These are phyloP conservation scores for Trichosphaerium sp. DNA, from an alignment of 78 protist genomes.

Conservation along the genomic window DNA sequence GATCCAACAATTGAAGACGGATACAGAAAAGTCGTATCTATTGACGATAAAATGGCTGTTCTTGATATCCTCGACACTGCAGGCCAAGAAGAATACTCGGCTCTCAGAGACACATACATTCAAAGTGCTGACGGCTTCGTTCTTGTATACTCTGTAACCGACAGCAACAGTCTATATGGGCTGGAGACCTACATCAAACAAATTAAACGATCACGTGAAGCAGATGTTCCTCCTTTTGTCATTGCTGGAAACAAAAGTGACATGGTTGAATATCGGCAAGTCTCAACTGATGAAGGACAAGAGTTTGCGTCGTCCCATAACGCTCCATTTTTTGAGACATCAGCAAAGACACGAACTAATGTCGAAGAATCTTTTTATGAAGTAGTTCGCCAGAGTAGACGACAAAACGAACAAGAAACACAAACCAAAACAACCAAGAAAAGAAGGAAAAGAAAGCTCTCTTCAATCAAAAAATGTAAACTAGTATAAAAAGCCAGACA, in stretches of 20 bases:
- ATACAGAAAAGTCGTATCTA: no score
- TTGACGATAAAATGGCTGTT: slow-evolving; percentile 38
- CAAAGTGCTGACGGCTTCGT: slow-evolving; percentile 39
- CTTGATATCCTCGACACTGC: slow-evolving; percentile 92
- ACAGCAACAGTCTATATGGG: slow-evolving; percentile 8
- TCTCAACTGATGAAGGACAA: slow-evolving; percentile 44
- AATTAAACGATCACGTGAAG: no score
- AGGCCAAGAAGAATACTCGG: slow-evolving; percentile 80
- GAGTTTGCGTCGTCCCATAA: slow-evolving; percentile 23
- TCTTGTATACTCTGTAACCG: slow-evolving; percentile 20
- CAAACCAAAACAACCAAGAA: no score
- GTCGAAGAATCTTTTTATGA: slow-evolving; percentile 45
- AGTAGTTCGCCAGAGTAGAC: no score
- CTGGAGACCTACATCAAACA: neutral
- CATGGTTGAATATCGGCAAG: slow-evolving; percentile 55
- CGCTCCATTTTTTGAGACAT: slow-evolving; percentile 39
- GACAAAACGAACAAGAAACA: no score
- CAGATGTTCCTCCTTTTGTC: slow-evolving; percentile 53
- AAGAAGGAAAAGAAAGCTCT: no score
- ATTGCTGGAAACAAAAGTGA: slow-evolving; percentile 88
- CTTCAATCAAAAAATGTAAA: no score
- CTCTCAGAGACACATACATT: slow-evolving; percentile 63
- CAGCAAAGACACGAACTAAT: slow-evolving; percentile 42
- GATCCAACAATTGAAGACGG: no score
- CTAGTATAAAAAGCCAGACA: no score